Evolutionary conservation across 768 basidiomycete genomes (phyloP).

Genomic region (Pulveroboletus sp.): DNA sequence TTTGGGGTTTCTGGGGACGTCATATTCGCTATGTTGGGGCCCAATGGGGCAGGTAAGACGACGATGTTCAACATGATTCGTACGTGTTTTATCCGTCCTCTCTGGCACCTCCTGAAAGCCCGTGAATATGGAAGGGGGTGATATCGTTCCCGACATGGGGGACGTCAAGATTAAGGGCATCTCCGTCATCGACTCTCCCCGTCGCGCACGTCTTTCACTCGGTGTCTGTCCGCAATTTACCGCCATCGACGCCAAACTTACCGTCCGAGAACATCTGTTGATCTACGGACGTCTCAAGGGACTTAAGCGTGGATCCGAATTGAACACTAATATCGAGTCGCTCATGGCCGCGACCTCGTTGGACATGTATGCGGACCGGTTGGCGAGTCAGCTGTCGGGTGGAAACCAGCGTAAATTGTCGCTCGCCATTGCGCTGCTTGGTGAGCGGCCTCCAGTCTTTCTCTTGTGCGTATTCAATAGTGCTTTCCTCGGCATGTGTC

Average conservation of each 20-base stretch:
- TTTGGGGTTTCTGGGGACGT: conserved; percentile 60
- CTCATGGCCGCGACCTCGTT: conserved; percentile 59
- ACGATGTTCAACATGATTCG: conserved; percentile 80
- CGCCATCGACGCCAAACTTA: conserved; percentile 73
- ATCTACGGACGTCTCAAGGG: conserved; percentile 76
- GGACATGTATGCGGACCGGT: conserved; percentile 55
- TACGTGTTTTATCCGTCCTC: conserved; percentile 30
- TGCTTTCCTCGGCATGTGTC: background rate
- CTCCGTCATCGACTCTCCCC: conserved; percentile 62
- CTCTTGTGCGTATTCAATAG: background rate
- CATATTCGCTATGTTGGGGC: conserved; percentile 70
- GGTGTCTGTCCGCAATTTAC: conserved; percentile 86
- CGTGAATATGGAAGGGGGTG: conserved; percentile 46
- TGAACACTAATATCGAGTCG: conserved; percentile 49
- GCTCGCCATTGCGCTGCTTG: conserved; percentile 71
- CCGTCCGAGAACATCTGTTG: conserved; percentile 69
- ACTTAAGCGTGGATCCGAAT: conserved; percentile 42
- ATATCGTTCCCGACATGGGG: conserved; percentile 61
- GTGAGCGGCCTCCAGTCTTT: conserved; percentile 26
- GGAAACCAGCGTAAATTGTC: conserved; percentile 77
- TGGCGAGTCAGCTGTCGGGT: conserved; percentile 72
- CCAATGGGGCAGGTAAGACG: conserved; percentile 82
- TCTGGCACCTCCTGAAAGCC: background rate
- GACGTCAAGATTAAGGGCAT: conserved; percentile 64
- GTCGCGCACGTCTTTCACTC: conserved; percentile 58